Conservation (phyloP, 179 eudicot genomes). For the Gypsophila paniculata region DNA sequence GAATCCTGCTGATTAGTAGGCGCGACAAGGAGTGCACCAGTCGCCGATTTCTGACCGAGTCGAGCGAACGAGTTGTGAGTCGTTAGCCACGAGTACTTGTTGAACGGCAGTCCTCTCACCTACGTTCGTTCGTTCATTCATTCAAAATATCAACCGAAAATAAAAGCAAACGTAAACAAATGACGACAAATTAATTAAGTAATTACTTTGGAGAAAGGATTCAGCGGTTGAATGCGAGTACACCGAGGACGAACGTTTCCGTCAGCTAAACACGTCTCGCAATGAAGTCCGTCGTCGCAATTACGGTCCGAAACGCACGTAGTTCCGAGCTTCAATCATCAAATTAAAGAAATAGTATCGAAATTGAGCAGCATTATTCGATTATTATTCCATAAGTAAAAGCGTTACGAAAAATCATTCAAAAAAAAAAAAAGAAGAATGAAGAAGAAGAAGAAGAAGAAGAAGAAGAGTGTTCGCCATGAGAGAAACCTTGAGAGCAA, state of each 20-base stretch:
- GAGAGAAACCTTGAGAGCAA: slow-evolving; percentile 51
- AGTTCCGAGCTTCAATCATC: slow-evolving; percentile 42
- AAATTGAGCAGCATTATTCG: neutral
- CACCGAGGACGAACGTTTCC: slow-evolving; percentile 62
- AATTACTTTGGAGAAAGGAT: slow-evolving; percentile 58
- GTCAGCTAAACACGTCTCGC: slow-evolving; percentile 67
- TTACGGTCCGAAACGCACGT: slow-evolving; percentile 42
- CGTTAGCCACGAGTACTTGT: slow-evolving; percentile 87
- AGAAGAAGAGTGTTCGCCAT: neutral
- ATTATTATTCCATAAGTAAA: neutral
- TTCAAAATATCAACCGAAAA: neutral
- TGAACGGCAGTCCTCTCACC: slow-evolving; percentile 80
- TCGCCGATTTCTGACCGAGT: slow-evolving; percentile 60
- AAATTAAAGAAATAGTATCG: neutral
- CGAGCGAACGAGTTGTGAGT: slow-evolving; percentile 83
- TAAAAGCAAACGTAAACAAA: neutral
- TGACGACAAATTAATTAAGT: neutral
- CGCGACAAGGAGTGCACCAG: slow-evolving; percentile 54
- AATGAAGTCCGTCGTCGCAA: slow-evolving; percentile 69
- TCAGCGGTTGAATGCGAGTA: slow-evolving; percentile 61
- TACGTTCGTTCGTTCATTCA: slow-evolving; percentile 21
- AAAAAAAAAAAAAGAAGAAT: no score
- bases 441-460: neutral
- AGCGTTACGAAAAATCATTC: no score
- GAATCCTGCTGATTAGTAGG: slow-evolving; percentile 89